phyloP scores from a whole-genome alignment of 495 filamentous ascomycete species.

The Penicillium parvum region DNA sequence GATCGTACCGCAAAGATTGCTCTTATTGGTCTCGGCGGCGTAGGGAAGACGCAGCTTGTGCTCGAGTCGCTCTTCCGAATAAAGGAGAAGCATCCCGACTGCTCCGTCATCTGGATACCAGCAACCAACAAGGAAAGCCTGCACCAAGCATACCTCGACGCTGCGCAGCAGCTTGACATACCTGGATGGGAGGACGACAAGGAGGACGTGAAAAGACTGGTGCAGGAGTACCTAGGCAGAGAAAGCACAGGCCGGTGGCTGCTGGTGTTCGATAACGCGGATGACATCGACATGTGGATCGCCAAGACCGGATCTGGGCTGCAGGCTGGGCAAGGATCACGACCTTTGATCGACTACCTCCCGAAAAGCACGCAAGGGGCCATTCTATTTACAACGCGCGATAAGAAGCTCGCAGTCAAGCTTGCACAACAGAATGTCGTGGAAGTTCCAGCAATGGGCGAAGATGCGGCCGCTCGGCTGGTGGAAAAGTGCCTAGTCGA shows the following conservation, averaged over 20 bases:
- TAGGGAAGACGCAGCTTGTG: slow-evolving; percentile 41
- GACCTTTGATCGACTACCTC: slow-evolving; percentile 29
- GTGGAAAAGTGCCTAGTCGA: slow-evolving; percentile 12
- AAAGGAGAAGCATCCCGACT: slow-evolving; percentile 32
- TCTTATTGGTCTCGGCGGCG: slow-evolving; percentile 38
- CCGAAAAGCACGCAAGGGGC: slow-evolving; percentile 37
- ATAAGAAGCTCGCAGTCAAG: slow-evolving; percentile 18
- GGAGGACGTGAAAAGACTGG: slow-evolving; percentile 21
- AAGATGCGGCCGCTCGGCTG: slow-evolving; percentile 11
- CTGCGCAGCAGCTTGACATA: slow-evolving; percentile 28
- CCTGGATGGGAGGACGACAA: slow-evolving; percentile 16
- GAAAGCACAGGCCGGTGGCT: slow-evolving; percentile 25
- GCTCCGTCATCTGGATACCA: slow-evolving; percentile 51
- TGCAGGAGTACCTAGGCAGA: slow-evolving; percentile 25
- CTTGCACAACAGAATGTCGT: slow-evolving; percentile 18
- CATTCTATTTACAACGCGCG: slow-evolving; percentile 22
- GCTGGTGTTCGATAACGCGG: slow-evolving; percentile 35
- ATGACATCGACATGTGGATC: slow-evolving; percentile 10
- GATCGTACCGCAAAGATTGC: too few species aligned
- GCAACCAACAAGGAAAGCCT: slow-evolving; percentile 36
- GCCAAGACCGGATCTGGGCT: not conserved
- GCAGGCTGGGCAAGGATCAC: not conserved
- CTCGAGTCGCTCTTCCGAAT: slow-evolving; percentile 33
- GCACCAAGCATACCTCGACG: slow-evolving; percentile 39
- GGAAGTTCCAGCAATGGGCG: slow-evolving; percentile 15